Evolutionary conservation across 441 rosid species (phyloP).

Genomic region (Gossypium schwendimanii): DNA sequence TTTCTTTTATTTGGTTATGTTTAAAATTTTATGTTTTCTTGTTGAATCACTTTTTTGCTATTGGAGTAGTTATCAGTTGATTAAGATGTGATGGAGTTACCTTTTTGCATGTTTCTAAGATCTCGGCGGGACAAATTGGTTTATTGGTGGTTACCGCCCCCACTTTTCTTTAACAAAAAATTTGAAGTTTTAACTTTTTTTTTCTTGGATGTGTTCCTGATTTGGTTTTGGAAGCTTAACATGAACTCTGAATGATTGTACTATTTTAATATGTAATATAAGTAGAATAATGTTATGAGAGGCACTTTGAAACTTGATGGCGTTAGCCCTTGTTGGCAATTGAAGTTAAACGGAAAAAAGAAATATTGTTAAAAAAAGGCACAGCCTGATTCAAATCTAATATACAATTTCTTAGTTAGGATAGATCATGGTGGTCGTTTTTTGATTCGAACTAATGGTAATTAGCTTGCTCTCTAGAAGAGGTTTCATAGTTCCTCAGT

Average conservation of each 20-base stretch:
- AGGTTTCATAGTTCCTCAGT: background rate
- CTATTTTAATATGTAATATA: background rate
- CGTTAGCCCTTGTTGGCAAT: background rate
- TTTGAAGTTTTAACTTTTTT: background rate
- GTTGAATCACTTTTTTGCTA: conserved; percentile 4
- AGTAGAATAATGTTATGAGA: background rate
- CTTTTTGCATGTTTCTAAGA: conserved; percentile 14
- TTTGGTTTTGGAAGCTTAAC: background rate
- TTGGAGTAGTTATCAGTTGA: background rate
- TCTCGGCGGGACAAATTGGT: conserved; percentile 5
- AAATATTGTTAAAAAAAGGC: background rate
- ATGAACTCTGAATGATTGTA: background rate
- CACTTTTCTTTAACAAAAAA: background rate
- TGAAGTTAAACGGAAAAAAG: background rate
- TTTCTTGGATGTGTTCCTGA: background rate
- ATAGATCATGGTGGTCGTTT: background rate
- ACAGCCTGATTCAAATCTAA: background rate
- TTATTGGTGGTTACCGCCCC: conserved; percentile 7
- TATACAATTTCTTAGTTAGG: background rate
- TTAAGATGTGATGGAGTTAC: background rate
- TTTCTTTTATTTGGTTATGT: background rate
- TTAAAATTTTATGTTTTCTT: background rate
- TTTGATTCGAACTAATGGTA: background rate
- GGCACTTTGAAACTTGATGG: background rate
- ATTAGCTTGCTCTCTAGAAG: conserved; percentile 3